phyloP scores from a whole-genome alignment of 257 asterid species.

The Solanum appendiculatum region DNA sequence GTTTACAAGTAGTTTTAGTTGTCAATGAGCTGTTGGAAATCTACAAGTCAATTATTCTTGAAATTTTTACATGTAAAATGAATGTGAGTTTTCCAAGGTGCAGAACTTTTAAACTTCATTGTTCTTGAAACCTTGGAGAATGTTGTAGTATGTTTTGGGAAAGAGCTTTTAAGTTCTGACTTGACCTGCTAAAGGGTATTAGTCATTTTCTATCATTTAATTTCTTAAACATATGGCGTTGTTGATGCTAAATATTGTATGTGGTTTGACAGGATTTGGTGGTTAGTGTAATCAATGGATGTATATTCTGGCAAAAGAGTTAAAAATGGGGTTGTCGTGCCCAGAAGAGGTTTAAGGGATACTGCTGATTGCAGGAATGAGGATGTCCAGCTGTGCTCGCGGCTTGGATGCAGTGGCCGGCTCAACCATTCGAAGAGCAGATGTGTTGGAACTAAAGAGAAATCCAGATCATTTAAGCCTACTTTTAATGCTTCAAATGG shows the following conservation, averaged over 20 bases:
- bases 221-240: not conserved
- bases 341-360: slow-evolving; percentile 33
- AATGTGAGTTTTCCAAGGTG: not conserved
- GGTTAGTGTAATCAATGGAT: slow-evolving; percentile 25
- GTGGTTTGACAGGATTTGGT: not conserved
- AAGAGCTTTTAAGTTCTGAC: not conserved
- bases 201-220: not conserved
- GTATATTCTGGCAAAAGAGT: slow-evolving; percentile 34
- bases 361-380: slow-evolving; percentile 17
- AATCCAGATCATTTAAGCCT: slow-evolving; percentile 28
- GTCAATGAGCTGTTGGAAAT: not conserved
- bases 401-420: slow-evolving; percentile 76
- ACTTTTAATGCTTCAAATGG: slow-evolving; percentile 24
- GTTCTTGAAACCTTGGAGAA: not conserved
- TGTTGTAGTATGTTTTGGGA: not conserved
- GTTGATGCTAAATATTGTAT: not conserved
- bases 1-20: not conserved
- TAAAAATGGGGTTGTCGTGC: slow-evolving; percentile 12
- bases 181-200: not conserved
- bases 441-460: slow-evolving; percentile 26
- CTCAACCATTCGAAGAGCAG: slow-evolving; percentile 33
- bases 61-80: not conserved
- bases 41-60: not conserved
- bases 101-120: not conserved
- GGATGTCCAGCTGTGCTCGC: slow-evolving; percentile 47